phyloP scores from a whole-genome alignment of 768 basidiomycete species.

The Crepidotus variabilis region DNA sequence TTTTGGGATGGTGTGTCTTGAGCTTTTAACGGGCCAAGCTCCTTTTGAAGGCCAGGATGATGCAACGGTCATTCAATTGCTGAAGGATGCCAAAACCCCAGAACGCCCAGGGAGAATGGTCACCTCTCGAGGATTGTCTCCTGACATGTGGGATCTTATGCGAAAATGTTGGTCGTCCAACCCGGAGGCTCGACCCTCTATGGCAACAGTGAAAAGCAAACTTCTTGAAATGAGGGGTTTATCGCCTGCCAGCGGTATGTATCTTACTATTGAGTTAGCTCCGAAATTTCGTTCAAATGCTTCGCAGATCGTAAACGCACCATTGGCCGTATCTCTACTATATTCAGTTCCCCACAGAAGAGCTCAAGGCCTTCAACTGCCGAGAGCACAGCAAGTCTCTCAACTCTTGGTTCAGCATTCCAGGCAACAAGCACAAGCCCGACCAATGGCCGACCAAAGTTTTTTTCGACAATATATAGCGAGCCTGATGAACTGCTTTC shows the following conservation, averaged over 20 bases:
- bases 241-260: not conserved
- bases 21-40: slow-evolving; percentile 38
- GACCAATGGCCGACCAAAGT: not conserved
- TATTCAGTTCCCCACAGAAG: slow-evolving; percentile 2
- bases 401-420: slow-evolving; percentile 7
- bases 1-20: slow-evolving; percentile 44
- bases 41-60: slow-evolving; percentile 34
- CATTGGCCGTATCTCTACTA: not conserved
- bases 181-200: slow-evolving; percentile 35
- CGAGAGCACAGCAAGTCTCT: slow-evolving; percentile 8
- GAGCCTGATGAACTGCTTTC: not conserved
- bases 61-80: slow-evolving; percentile 28
- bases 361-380: slow-evolving; percentile 14
- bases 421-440: not conserved
- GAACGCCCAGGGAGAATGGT: slow-evolving; percentile 26
- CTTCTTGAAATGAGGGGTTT: slow-evolving; percentile 21
- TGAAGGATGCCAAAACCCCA: slow-evolving; percentile 33
- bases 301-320: not conserved
- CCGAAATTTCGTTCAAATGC: too few relatives aligned
- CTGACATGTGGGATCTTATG: slow-evolving; percentile 42
- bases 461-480: not conserved
- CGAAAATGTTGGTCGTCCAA: slow-evolving; percentile 38
- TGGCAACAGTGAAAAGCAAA: slow-evolving; percentile 26
- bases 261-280: too few relatives aligned
- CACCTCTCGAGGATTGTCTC: slow-evolving; percentile 25